These are phyloP conservation scores for Cymbopogon flexuosus DNA, from an alignment of 202 grass and related monocot genomes.

Conservation along the genomic window DNA sequence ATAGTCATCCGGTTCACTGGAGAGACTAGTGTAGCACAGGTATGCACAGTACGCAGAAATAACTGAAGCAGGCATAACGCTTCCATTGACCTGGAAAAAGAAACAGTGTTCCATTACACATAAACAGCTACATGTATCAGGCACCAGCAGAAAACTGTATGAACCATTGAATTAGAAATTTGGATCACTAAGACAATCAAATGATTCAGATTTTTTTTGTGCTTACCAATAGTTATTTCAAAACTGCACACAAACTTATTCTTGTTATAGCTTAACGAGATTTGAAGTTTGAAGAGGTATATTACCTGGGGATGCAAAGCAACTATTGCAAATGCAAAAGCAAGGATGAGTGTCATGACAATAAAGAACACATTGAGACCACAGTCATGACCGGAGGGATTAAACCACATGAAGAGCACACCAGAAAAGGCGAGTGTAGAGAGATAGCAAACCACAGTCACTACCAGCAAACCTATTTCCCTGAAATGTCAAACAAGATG, in stretches of 20 bases:
- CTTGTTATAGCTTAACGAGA: background rate
- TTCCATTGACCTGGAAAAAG: slow-evolving; percentile 72
- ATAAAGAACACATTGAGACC: slow-evolving; percentile 96
- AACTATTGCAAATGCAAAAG: slow-evolving; percentile 78
- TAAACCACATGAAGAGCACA: slow-evolving; percentile 92
- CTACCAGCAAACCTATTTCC: slow-evolving; percentile 72
- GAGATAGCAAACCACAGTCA: slow-evolving; percentile 79
- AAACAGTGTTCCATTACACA: background rate
- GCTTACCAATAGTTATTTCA: background rate
- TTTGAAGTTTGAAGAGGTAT: slow-evolving; percentile 1
- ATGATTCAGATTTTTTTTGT: slow-evolving; percentile 13
- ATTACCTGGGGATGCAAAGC: slow-evolving; percentile 79
- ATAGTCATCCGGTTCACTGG: slow-evolving; percentile 74
- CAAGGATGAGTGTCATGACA: slow-evolving; percentile 87
- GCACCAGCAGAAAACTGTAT: background rate
- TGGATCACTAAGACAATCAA: background rate
- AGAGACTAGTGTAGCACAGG: slow-evolving; percentile 80
- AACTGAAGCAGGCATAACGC: slow-evolving; percentile 77
- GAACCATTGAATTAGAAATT: background rate
- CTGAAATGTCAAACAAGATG: slow-evolving; percentile 49
- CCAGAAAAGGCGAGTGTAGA: slow-evolving; percentile 71
- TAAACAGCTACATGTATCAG: background rate
- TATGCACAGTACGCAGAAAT: slow-evolving; percentile 87
- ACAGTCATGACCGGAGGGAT: slow-evolving; percentile 82
- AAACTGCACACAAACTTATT: background rate